Evolutionary conservation across 371 early-diverging fungal species (phyloP), one percentile per base, ranked within the genome.

Genomic region (Conidiobolus incongruus): DNA sequence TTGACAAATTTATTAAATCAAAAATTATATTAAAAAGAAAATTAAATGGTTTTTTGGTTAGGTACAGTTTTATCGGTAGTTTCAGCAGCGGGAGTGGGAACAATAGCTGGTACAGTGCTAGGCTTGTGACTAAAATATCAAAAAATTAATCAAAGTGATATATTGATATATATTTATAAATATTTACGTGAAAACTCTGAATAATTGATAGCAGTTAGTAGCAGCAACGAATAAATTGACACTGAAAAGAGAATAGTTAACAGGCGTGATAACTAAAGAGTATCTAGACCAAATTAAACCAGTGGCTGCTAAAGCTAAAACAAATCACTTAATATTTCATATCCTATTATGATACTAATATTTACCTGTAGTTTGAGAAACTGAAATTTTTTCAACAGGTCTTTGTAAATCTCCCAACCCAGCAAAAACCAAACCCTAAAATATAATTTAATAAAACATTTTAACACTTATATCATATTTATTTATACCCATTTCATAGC

Each of bases 271-370:
- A 22, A 84, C 83, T 44, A 74, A 70, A 8, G 92, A 83, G 62
- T 90, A 94, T 37, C 95, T 81, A 20, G 84, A 75, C 95, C 95
- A 94, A 56, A 93, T 94, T 47, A 87, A 46, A 40, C 95, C 95
- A 17, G 95, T 93, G 40, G 86, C 84, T 19, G 89, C 72, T 51
- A 93, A 65, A 12, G 93, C 84, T 66, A 64, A 21, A 31, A 34
- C 1, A 47, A 32, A 12, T 32, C 11, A 12, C 10, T 26, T 3
- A 28, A 37, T n/a, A 6, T 15, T 34, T 30, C 8, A 2, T 42
- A 19, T 6, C 10, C 8, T 26, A 21, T 5, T 17, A 15, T 21
- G n/a, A 6, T n/a, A 13, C 2, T n/a, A 12, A 23, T 12, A 56
- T 65, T 52, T 69, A 81, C 81, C 70, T 37, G 63, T 24, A 46